Conservation (phyloP, 163 green algal genomes). For the Scenedesmus sp. region DNA sequence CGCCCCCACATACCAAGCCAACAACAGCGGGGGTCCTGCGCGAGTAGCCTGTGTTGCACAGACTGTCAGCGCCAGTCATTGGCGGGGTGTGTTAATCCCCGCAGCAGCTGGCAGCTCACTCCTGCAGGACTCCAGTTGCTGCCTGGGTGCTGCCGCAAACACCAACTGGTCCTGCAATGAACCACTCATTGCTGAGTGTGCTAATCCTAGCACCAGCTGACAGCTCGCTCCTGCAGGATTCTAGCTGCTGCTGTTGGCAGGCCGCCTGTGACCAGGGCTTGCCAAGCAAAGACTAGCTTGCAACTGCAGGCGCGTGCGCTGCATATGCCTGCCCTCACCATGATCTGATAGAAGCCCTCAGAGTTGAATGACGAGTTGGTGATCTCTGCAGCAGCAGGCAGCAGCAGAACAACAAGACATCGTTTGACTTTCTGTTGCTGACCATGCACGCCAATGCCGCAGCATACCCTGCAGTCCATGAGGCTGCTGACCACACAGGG, state of each 20-base stretch:
- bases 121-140: too few relatives aligned
- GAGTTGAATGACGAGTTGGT: conserved; percentile 58
- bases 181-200: too few relatives aligned
- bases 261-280: background rate
- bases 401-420: background rate
- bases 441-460: background rate
- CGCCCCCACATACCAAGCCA: too few relatives aligned
- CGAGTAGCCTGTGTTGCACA: too few relatives aligned
- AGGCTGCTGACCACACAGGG: background rate
- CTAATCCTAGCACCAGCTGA: background rate
- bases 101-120: too few relatives aligned
- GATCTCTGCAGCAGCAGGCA: conserved; percentile 59
- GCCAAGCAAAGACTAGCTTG: background rate
- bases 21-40: too few relatives aligned
- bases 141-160: too few relatives aligned
- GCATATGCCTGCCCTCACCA: conserved; percentile 52
- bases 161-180: too few relatives aligned
- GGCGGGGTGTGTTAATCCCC: too few relatives aligned
- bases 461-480: background rate
- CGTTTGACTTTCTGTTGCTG: background rate
- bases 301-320: background rate
- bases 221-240: background rate
- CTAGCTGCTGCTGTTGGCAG: background rate
- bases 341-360: conserved; percentile 63
- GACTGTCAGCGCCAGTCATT: too few relatives aligned